Conservation (phyloP, 495 filamentous ascomycete genomes). For the Staphylotrichum longicolle region DNA sequence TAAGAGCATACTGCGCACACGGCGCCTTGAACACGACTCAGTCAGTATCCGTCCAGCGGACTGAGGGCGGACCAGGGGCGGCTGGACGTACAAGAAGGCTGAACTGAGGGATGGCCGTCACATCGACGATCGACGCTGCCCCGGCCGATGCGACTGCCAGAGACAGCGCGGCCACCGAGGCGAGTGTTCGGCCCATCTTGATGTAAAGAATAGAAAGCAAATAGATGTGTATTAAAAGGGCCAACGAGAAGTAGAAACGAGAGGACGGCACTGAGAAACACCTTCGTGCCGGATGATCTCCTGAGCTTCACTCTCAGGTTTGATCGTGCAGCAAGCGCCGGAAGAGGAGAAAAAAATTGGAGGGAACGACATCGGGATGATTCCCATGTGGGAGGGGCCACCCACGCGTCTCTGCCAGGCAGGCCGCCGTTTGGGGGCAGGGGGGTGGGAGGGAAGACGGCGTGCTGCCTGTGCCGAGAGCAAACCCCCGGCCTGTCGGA, state of each 20-base stretch:
- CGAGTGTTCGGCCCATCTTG: conserved; percentile 22
- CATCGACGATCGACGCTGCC: conserved; percentile 34
- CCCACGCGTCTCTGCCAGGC: conserved; percentile 3
- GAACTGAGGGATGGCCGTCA: conserved; percentile 46
- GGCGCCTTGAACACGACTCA: conserved; percentile 39
- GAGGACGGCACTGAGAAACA: conserved; percentile 14
- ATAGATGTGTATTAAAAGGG: neutral
- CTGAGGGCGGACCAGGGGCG: neutral
- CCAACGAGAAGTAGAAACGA: conserved; percentile 13
- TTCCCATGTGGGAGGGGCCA: neutral
- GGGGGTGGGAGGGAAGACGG: neutral
- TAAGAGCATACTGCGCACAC: conserved; percentile 44
- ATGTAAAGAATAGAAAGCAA: conserved; percentile 9
- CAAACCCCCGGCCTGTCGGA: no score
- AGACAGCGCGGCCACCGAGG: conserved; percentile 12
- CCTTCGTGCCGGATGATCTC: conserved; percentile 3
- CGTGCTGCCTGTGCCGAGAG: neutral
- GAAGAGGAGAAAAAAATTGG: conserved; percentile 1
- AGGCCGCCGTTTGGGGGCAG: neutral
- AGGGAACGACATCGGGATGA: neutral
- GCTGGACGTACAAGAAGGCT: conserved; percentile 39
- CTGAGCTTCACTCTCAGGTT: neutral
- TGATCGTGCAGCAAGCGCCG: conserved; percentile 7
- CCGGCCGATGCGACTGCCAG: conserved; percentile 17
- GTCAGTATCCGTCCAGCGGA: neutral